phyloP scores from a whole-genome alignment of 495 filamentous ascomycete species.

The Penicillium chermesinum region DNA sequence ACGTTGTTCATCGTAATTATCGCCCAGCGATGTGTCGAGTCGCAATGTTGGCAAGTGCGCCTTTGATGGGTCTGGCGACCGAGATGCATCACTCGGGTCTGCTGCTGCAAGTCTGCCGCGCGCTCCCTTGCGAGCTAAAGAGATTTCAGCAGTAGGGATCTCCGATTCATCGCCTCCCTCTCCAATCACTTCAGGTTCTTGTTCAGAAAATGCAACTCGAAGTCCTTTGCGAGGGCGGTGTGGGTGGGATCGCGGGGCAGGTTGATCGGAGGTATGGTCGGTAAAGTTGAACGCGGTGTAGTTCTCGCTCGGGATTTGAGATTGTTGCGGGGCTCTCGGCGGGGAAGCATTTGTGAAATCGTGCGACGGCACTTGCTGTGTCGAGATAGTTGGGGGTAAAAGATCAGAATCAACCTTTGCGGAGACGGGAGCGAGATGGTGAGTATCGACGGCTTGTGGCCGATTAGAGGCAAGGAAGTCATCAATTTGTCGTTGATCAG shows the following conservation, averaged over 20 bases:
- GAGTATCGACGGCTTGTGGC: neutral
- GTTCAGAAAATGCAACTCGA: constrained; percentile 64
- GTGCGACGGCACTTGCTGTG: constrained; percentile 22
- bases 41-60: constrained; percentile 25
- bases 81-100: constrained; percentile 7
- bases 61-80: constrained; percentile 14
- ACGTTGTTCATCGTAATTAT: constrained; percentile 12
- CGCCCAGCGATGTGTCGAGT: constrained; percentile 37
- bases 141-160: constrained; percentile 62
- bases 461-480: constrained; percentile 40
- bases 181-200: constrained; percentile 71
- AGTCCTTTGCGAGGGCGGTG: constrained; percentile 37
- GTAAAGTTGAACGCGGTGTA: constrained; percentile 16
- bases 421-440: neutral
- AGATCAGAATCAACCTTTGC: constrained; percentile 11
- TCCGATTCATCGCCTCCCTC: constrained; percentile 82
- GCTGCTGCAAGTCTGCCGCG: constrained; percentile 22
- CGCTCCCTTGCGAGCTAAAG: constrained; percentile 42
- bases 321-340: constrained; percentile 10
- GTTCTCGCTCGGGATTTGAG: constrained; percentile 11
- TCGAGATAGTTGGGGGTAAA: constrained; percentile 9
- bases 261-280: constrained; percentile 1
- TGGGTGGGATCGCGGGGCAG: constrained; percentile 1
- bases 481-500: constrained; percentile 39
- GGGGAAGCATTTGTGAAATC: constrained; percentile 16